Base-by-base conservation (phyloP, 208 protist genomes). In the Leishmania mexicana region DNA sequence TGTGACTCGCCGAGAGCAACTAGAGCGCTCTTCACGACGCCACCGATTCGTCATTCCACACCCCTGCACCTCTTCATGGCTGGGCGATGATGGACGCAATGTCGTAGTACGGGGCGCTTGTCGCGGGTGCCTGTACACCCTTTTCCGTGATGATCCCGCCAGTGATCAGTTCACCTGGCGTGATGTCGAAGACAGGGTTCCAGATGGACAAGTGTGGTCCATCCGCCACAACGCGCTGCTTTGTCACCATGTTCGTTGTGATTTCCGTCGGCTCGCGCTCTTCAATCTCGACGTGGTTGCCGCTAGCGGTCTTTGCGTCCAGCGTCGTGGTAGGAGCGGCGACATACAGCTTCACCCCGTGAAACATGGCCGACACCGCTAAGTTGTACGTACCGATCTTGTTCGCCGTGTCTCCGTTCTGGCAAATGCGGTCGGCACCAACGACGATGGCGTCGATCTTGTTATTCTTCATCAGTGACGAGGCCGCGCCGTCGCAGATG, bases 141-240 rank as follows among this genome's bases (percentile, higher is more conserved):
- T 89, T 87, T 79, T 99, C 97, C 15, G 96, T 99, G 70, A 99
- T 97, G 81, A 99, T 98, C 64, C 96, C 96, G 40, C 96, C 96
- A 1, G 96, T 98, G 78, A 99, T 99, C 8, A 99, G 89, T 58
- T 85, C 86, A 19, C 86, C 93, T 3, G 98, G 98, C 0, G 99
- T 99, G n/a, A 99, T 97, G 87, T 99, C 98, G 83, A 99, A 99
- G 11, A 98, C 95, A 2, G 98, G 99, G 85, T 99, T 99, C 97
- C 98, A 99, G 57, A 98, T 92, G 38, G 76, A 81, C 53, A 99
- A 87, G 45, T 81, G 78, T n/a, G 93, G 93, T 0, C 93, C 94
- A 7, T 93, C 91, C 8, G 92, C 93, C 72, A 98, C 98, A 40
- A 98, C 89, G 47, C 91, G 92, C 84, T 94, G 85, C 87, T 90